Conservation (phyloP, 2,329 filamentous ascomycete species). For the Colletotrichum ledebouriae region DNA sequence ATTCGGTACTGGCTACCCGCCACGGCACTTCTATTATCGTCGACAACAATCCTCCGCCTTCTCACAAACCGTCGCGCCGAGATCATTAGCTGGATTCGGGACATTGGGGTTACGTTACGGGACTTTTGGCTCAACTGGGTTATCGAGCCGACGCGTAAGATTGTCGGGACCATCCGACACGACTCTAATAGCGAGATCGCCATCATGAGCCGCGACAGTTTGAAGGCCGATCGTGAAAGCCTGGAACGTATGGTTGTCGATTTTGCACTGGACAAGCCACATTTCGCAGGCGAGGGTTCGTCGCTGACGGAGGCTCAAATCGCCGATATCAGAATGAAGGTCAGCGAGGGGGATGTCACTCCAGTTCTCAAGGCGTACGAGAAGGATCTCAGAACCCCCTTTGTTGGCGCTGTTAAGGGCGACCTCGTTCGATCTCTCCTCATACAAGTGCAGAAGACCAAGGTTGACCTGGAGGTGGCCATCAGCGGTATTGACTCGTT, state of each 20-base stretch:
- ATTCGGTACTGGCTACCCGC: slow-evolving; percentile 92
- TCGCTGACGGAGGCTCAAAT: slow-evolving; percentile 78
- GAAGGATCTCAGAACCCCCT: slow-evolving; percentile 84
- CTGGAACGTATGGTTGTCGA: slow-evolving; percentile 98
- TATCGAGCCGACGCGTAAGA: slow-evolving; percentile 83
- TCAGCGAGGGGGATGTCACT: slow-evolving; percentile 92
- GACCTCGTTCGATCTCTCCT: slow-evolving; percentile 91
- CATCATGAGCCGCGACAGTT: slow-evolving; percentile 93
- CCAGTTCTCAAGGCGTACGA: slow-evolving; percentile 93
- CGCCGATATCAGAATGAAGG: slow-evolving; percentile 79
- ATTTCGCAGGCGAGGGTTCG: slow-evolving; percentile 62
- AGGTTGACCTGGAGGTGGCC: slow-evolving; percentile 96
- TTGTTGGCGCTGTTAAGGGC: slow-evolving; percentile 85
- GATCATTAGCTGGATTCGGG: slow-evolving; percentile 82
- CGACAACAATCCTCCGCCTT: slow-evolving; percentile 86
- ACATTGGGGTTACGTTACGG: slow-evolving; percentile 81
- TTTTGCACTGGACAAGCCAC: slow-evolving; percentile 87
- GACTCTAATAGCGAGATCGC: slow-evolving; percentile 94
- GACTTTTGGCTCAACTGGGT: slow-evolving; percentile 99
- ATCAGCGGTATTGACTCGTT: slow-evolving; percentile 96
- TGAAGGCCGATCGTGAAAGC: slow-evolving; percentile 90
- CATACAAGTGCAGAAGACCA: slow-evolving; percentile 98
- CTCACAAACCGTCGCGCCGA: slow-evolving; percentile 81
- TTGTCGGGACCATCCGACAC: slow-evolving; percentile 93
- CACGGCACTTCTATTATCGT: slow-evolving; percentile 79